These are phyloP conservation scores for Alopecurus myosuroides DNA, from an alignment of 176 grass and related monocot genomes.

Conservation along the genomic window DNA sequence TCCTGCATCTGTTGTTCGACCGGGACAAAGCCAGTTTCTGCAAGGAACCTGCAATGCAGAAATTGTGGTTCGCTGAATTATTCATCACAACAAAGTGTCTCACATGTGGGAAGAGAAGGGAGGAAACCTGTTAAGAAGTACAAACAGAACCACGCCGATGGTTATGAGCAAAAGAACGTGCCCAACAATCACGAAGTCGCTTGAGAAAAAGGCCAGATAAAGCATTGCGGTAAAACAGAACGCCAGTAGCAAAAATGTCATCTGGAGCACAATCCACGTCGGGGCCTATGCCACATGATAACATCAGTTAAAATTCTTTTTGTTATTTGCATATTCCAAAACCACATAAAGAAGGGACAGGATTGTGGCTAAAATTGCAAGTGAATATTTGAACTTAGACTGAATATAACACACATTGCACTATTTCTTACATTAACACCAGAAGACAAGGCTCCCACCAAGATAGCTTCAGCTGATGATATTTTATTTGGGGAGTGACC, in stretches of 20 bases:
- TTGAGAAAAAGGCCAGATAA: conserved; percentile 74
- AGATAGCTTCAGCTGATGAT: conserved; percentile 70
- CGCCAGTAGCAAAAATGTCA: conserved; percentile 69
- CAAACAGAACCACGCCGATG: conserved; percentile 77
- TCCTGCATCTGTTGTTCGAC: conserved; percentile 93
- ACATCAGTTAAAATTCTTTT: conserved; percentile 14
- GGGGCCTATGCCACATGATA: conserved; percentile 48
- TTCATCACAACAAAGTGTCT: not conserved
- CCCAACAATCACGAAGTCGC: conserved; percentile 65
- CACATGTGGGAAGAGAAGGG: not conserved
- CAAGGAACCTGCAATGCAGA: conserved; percentile 63
- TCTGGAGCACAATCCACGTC: conserved; percentile 77
- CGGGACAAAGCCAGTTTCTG: conserved; percentile 76
- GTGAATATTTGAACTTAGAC: not conserved
- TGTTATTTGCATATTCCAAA: conserved; percentile 1
- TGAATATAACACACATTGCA: not conserved
- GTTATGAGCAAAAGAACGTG: conserved; percentile 81
- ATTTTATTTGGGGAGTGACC: conserved; percentile 31
- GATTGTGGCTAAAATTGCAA: not conserved
- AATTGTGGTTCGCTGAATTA: not conserved
- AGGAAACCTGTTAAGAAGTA: conserved; percentile 67
- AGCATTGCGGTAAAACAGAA: conserved; percentile 77
- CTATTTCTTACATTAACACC: conserved; percentile 61
- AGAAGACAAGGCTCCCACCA: conserved; percentile 83
- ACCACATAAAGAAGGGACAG: not conserved